phyloP scores from a whole-genome alignment of 371 early-diverging fungal genomes.

The Rhizomucor miehei region DNA sequence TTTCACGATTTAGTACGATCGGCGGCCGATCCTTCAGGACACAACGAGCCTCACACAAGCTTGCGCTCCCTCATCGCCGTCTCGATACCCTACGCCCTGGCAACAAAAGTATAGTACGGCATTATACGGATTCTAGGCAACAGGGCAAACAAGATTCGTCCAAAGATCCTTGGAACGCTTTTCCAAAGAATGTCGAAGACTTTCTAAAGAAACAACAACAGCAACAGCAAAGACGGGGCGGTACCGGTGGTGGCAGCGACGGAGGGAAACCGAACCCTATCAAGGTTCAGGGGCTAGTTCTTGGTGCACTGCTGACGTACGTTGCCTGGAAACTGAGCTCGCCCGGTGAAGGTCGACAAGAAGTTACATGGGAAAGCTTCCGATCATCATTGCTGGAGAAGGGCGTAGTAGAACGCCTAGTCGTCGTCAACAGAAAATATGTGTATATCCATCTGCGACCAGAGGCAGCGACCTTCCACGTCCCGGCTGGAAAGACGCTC shows the following conservation, averaged over 20 bases:
- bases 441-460: conserved; percentile 81
- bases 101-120: no score
- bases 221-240: background rate
- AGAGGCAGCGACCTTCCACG: conserved; percentile 59
- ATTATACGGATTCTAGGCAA: no score
- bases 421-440: conserved; percentile 79
- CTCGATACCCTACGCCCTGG: no score
- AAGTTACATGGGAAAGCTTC: conserved; percentile 94
- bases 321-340: conserved; percentile 52
- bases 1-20: no score
- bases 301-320: conserved; percentile 51
- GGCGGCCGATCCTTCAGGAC: no score
- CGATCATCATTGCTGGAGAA: conserved; percentile 83
- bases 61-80: no score
- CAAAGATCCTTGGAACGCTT: background rate
- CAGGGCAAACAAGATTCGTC: no score
- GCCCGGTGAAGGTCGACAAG: conserved; percentile 48
- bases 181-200: background rate
- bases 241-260: conserved; percentile 34
- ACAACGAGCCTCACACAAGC: no score
- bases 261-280: conserved; percentile 1
- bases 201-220: background rate
- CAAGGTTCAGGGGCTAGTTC: conserved; percentile 15
- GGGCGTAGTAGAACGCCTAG: conserved; percentile 87
- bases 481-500: conserved; percentile 32